These are phyloP conservation scores for Leccinellum luteum DNA, from an alignment of 768 basidiomycete genomes.

Conservation along the genomic window DNA sequence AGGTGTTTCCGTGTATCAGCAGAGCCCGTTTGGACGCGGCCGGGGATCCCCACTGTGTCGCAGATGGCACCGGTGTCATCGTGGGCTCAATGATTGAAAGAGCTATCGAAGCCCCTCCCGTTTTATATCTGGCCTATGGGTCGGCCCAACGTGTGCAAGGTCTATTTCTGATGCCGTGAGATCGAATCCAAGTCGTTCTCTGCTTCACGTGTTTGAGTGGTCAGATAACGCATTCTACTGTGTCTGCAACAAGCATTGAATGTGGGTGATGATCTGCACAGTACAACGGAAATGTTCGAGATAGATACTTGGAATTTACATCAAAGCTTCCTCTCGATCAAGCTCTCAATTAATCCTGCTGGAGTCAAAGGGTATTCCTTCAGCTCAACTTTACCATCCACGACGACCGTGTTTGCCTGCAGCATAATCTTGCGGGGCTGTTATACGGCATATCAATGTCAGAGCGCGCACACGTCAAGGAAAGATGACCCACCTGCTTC, in stretches of 20 bases:
- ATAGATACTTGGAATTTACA: neutral
- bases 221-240: neutral
- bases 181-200: neutral
- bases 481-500: slow-evolving; percentile 56
- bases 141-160: neutral
- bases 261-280: neutral
- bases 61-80: slow-evolving; percentile 16
- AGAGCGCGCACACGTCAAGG: neutral
- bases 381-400: slow-evolving; percentile 64
- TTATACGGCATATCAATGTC: neutral
- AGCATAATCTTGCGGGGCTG: slow-evolving; percentile 85
- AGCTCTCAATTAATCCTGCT: slow-evolving; percentile 76
- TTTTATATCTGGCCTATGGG: neutral
- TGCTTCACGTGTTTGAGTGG: neutral
- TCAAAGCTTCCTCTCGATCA: slow-evolving; percentile 67
- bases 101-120: too few relatives aligned
- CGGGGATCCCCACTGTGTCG: slow-evolving; percentile 14
- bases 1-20: slow-evolving; percentile 13
- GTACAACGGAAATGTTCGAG: neutral
- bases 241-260: neutral
- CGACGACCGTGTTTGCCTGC: slow-evolving; percentile 75
- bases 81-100: neutral
- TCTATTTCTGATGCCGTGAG: slow-evolving; percentile 8
- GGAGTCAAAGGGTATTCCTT: slow-evolving; percentile 77
- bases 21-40: slow-evolving; percentile 15